phyloP scores from a whole-genome alignment of 2,329 filamentous ascomycete species.

The Penicillium palitans region DNA sequence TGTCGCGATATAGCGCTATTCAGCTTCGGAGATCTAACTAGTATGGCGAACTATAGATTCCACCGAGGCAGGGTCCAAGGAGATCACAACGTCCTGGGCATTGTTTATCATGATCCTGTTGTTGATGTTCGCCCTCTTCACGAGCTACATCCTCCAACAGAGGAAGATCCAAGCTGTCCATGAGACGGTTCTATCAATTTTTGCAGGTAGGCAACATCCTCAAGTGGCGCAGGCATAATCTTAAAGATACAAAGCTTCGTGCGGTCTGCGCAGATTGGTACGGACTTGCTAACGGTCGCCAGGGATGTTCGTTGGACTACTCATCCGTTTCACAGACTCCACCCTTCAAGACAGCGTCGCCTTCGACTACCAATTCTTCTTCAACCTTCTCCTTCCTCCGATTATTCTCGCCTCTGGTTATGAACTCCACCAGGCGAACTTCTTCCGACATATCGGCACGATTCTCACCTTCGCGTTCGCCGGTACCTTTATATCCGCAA shows the following conservation, averaged over 20 bases:
- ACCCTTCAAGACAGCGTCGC: constrained; percentile 87
- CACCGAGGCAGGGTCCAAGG: constrained; percentile 82
- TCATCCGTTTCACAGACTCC: constrained; percentile 78
- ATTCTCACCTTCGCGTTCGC: constrained; percentile 98
- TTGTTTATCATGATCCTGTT: constrained; percentile 95
- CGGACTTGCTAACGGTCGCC: constrained; percentile 13
- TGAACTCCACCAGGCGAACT: constrained; percentile 96
- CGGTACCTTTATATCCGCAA: constrained; percentile 92
- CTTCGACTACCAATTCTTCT: constrained; percentile 99
- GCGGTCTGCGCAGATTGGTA: neutral
- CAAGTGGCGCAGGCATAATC: neutral
- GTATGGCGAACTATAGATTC: constrained; percentile 49
- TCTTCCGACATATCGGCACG: constrained; percentile 96
- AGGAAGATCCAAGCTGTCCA: constrained; percentile 97
- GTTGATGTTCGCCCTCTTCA: constrained; percentile 91
- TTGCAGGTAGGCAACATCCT: constrained; percentile 65
- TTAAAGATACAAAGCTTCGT: neutral
- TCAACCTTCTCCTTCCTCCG: constrained; percentile 95
- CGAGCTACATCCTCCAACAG: constrained; percentile 93
- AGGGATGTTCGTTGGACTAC: constrained; percentile 94
- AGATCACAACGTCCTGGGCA: constrained; percentile 94
- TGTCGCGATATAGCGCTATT: constrained; percentile 2
- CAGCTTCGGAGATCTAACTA: constrained; percentile 19
- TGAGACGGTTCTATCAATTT: constrained; percentile 97
- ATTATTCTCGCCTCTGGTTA: constrained; percentile 98